A percentile compares a stretch with the other conserved stretches of the same genome.
phyloP scores from a whole-genome alignment of 1,284 basidiomycete species.

The Tilletiopsis washingtonensis region DNA sequence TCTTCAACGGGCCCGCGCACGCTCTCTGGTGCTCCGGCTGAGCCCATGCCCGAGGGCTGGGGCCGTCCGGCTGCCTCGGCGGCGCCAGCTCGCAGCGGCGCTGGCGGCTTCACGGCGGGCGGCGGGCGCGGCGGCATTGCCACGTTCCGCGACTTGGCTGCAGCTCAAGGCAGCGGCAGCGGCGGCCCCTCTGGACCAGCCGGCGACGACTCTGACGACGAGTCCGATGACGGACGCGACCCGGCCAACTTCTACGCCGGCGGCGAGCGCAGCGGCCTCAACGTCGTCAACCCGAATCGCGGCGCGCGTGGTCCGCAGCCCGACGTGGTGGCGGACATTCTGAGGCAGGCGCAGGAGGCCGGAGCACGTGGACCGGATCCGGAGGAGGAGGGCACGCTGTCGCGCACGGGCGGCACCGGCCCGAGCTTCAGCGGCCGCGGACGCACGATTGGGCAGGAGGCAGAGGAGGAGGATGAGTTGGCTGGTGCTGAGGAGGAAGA shows the following conservation, averaged over 20 bases:
- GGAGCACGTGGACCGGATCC: constrained; percentile 8
- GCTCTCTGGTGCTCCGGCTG: constrained; percentile 44
- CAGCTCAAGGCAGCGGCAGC: constrained; percentile 7
- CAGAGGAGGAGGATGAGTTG: constrained; percentile 12
- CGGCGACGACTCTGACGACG: constrained; percentile 31
- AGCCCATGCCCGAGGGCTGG: constrained; percentile 30
- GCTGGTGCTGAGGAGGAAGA: constrained; percentile 40
- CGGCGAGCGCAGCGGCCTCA: constrained; percentile 64
- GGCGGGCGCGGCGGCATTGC: constrained; percentile 39
- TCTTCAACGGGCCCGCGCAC: constrained; percentile 41
- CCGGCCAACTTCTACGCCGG: constrained; percentile 45
- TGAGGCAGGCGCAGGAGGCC: constrained; percentile 67
- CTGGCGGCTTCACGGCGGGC: constrained; percentile 5
- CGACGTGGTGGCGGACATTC: constrained; percentile 68
- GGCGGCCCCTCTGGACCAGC: constrained; percentile 9
- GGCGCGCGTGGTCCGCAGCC: constrained; percentile 55
- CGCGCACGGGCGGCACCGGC: neutral
- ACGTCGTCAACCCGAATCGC: constrained; percentile 73
- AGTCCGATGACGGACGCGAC: constrained; percentile 29
- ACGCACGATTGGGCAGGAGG: neutral
- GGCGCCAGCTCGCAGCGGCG: constrained; percentile 6
- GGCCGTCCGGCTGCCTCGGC: constrained; percentile 6
- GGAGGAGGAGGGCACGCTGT: constrained; percentile 1
- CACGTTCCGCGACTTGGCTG: constrained; percentile 46
- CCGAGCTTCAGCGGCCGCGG: constrained; percentile 10